phyloP scores from a whole-genome alignment of 2,329 filamentous ascomycete species.

The Cytospora piceicola region DNA sequence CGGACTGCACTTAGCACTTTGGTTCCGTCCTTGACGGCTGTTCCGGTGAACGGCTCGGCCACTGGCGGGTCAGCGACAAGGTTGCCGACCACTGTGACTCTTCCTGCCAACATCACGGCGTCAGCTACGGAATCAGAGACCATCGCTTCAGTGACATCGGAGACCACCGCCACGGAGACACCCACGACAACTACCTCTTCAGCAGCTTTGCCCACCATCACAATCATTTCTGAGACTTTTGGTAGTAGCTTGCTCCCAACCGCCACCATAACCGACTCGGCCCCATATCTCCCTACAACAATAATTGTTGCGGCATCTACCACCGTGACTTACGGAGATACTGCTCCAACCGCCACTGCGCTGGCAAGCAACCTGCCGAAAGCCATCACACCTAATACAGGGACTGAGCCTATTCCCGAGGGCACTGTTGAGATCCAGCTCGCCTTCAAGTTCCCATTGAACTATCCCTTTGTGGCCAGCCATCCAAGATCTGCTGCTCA shows the following conservation, averaged over 20 bases:
- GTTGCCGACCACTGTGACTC: slow-evolving; percentile 24
- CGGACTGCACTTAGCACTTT: slow-evolving; percentile 11
- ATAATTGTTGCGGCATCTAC: slow-evolving; percentile 59
- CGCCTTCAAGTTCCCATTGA: slow-evolving; percentile 79
- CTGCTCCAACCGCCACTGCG: slow-evolving; percentile 50
- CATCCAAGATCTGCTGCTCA: slow-evolving; percentile 76
- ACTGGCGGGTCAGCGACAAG: slow-evolving; percentile 24
- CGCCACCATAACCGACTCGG: slow-evolving; percentile 48
- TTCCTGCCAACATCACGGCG: slow-evolving; percentile 19
- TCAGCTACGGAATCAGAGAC: slow-evolving; percentile 10
- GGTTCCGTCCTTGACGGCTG: slow-evolving; percentile 16
- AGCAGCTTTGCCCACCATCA: neutral
- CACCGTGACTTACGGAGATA: slow-evolving; percentile 42
- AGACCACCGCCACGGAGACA: slow-evolving; percentile 42
- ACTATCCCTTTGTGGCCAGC: slow-evolving; percentile 80
- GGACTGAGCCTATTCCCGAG: slow-evolving; percentile 55
- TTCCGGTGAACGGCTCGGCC: slow-evolving; percentile 26
- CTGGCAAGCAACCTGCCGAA: slow-evolving; percentile 72
- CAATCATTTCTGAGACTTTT: slow-evolving; percentile 25
- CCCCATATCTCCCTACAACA: slow-evolving; percentile 58
- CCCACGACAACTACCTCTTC: slow-evolving; percentile 43
- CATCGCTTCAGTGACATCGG: neutral
- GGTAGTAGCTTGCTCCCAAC: slow-evolving; percentile 37
- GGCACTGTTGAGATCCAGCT: slow-evolving; percentile 78
- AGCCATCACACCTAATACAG: slow-evolving; percentile 72